Evolutionary conservation across 2,329 filamentous ascomycete genomes (phyloP).

Genomic region (Cladophialophora yegresii): DNA sequence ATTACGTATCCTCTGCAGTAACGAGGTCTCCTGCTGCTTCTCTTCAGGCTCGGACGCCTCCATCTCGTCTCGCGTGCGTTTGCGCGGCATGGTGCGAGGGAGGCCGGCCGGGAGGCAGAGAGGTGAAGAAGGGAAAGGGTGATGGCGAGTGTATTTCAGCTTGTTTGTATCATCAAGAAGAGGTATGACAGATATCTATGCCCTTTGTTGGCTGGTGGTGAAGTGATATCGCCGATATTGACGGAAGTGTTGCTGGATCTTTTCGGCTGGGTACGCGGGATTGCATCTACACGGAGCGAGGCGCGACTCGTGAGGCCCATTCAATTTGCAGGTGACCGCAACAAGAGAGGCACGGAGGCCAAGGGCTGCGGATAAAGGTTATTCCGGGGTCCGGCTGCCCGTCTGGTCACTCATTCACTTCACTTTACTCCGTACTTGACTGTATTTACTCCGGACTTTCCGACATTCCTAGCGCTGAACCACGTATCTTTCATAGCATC

Average conservation of each 20-base stretch:
- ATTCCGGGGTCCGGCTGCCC: not conserved
- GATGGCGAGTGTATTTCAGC: not conserved
- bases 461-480: not conserved
- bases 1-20: conserved; percentile 72
- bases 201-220: conserved; percentile 13
- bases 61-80: conserved; percentile 58
- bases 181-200: not conserved
- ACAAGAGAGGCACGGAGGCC: not conserved
- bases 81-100: conserved; percentile 48
- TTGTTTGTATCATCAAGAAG: conserved; percentile 1
- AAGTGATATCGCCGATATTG: conserved; percentile 4
- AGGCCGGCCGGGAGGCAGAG: conserved; percentile 9
- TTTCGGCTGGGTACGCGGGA: conserved; percentile 3
- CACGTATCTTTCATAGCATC: not conserved
- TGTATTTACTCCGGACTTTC: too few species aligned
- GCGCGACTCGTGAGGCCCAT: conserved; percentile 1
- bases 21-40: conserved; percentile 43
- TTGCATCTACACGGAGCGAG: not conserved
- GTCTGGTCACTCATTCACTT: too few species aligned
- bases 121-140: not conserved
- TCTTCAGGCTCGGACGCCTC: conserved; percentile 53
- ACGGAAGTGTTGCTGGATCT: not conserved
- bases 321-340: not conserved
- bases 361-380: not conserved
- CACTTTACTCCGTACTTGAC: too few species aligned